These are phyloP conservation scores for Mycena polygramma DNA, from an alignment of 768 basidiomycete genomes.

Conservation along the genomic window DNA sequence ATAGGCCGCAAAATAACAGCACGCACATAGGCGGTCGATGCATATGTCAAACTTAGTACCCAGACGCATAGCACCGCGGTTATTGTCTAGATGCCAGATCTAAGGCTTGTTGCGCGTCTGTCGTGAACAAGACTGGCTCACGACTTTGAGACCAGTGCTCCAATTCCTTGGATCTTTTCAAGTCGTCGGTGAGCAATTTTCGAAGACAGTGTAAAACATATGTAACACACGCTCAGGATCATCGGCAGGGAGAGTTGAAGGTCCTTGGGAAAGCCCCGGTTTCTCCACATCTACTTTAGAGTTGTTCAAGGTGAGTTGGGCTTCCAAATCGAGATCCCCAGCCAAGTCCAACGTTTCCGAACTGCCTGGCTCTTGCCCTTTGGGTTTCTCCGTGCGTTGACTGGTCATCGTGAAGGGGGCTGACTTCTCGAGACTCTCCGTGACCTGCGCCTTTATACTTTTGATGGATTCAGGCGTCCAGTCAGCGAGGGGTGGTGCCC, in stretches of 20 bases:
- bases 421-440: not conserved
- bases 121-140: not conserved
- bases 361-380: not conserved
- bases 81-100: conserved; percentile 3
- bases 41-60: conserved; percentile 34
- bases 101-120: no score
- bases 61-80: conserved; percentile 29
- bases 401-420: not conserved
- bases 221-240: conserved; percentile 20
- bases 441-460: conserved; percentile 13
- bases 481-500: no score
- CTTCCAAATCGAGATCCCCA: conserved; percentile 22
- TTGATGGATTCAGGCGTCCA: no score
- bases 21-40: conserved; percentile 34
- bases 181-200: not conserved
- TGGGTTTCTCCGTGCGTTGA: not conserved
- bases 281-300: not conserved
- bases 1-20: not conserved
- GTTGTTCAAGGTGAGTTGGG: not conserved
- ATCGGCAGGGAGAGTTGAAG: conserved; percentile 19
- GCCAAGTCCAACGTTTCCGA: conserved; percentile 18
- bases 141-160: conserved; percentile 4
- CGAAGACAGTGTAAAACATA: not conserved
- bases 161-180: conserved; percentile 27
- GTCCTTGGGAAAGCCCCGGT: not conserved